Evolutionary conservation across 306 rosid species (phyloP).

Genomic region (Trifolium repens): DNA sequence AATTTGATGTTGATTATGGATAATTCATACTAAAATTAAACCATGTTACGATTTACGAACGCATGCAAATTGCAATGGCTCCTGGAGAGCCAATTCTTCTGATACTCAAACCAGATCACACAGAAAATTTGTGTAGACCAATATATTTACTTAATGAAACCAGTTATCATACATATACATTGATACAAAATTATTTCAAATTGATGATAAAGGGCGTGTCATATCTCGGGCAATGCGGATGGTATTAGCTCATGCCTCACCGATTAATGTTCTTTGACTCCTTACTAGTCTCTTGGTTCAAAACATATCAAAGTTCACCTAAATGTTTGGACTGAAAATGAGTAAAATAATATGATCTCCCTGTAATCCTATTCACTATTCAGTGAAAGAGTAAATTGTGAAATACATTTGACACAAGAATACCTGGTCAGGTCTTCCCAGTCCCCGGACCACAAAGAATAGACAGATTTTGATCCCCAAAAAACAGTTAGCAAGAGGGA

Average conservation of each 20-base stretch:
- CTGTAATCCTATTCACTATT: conserved; percentile 18
- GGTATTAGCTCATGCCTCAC: conserved; percentile 11
- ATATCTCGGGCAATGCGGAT: neutral
- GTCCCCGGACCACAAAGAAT: conserved; percentile 50
- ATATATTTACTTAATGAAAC: conserved; percentile 4
- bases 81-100: no score
- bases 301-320: conserved; percentile 27
- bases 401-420: conserved; percentile 35
- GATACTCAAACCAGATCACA: neutral
- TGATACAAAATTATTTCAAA: conserved; percentile 27
- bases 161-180: conserved; percentile 19
- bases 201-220: conserved; percentile 1
- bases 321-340: conserved; percentile 8
- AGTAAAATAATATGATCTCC: conserved; percentile 10
- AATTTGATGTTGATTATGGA: neutral
- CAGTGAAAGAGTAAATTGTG: conserved; percentile 21
- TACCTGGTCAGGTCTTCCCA: conserved; percentile 36
- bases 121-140: neutral
- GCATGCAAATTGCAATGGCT: neutral
- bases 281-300: conserved; percentile 33
- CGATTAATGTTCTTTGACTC: conserved; percentile 8
- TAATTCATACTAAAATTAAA: neutral
- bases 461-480: conserved; percentile 29
- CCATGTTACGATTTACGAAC: neutral
- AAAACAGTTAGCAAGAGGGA: conserved; percentile 2